Conservation (phyloP, 192 early-diverging fungal genomes). For the Coemansia sp. region DNA sequence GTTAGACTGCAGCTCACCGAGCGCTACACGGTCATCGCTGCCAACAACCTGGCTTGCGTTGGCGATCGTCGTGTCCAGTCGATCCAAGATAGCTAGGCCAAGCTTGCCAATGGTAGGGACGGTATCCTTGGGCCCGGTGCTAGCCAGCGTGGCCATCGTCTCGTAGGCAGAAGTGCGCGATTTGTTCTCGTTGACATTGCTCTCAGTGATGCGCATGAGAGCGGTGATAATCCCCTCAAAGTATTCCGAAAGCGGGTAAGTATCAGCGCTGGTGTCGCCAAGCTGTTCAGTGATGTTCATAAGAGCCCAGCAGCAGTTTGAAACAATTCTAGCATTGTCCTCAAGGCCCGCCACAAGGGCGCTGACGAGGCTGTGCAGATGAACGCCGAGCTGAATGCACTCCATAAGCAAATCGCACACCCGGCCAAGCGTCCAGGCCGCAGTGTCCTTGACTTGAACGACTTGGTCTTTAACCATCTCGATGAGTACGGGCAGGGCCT, state of each 20-base stretch:
- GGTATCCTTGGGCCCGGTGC: slow-evolving; percentile 74
- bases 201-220: slow-evolving; percentile 73
- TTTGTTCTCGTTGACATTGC: slow-evolving; percentile 78
- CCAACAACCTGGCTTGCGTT: slow-evolving; percentile 77
- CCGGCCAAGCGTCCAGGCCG: slow-evolving; percentile 98
- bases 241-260: slow-evolving; percentile 77
- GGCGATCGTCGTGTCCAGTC: slow-evolving; percentile 75
- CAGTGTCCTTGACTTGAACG: slow-evolving; percentile 93
- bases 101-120: slow-evolving; percentile 75
- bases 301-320: slow-evolving; percentile 96
- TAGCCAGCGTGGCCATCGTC: slow-evolving; percentile 83
- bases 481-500: slow-evolving; percentile 88
- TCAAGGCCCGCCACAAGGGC: slow-evolving; percentile 81
- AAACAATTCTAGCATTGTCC: slow-evolving; percentile 86
- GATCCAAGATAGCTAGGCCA: slow-evolving; percentile 70
- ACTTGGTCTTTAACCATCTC: slow-evolving; percentile 85
- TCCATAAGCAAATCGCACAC: slow-evolving; percentile 81
- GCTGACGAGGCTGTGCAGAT: slow-evolving; percentile 68
- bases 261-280: slow-evolving; percentile 59
- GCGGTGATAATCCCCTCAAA: slow-evolving; percentile 82
- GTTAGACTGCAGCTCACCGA: slow-evolving; percentile 90
- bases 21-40: slow-evolving; percentile 76
- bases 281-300: slow-evolving; percentile 91
- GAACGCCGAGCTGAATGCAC: slow-evolving; percentile 72
- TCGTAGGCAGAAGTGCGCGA: slow-evolving; percentile 92